Percentiles rank a stretch among this genome's conserved stretches.
phyloP scores from a whole-genome alignment of 257 asterid genomes.

The Primulina huaijiensis region DNA sequence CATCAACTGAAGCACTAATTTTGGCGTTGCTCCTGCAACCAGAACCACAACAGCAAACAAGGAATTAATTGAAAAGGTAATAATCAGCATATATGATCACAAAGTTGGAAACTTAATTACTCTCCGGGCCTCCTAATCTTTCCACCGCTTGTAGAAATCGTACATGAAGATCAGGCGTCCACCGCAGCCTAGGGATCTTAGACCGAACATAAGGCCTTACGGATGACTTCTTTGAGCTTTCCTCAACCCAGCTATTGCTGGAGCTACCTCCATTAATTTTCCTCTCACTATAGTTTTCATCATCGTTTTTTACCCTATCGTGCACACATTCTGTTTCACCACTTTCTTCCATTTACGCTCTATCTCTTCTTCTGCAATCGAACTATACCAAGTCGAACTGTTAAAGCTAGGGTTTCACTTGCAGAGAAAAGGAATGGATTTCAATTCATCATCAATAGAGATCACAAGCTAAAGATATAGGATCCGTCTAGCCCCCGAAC shows the following conservation, averaged over 20 bases:
- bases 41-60: conserved; percentile 9
- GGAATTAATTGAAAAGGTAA: not conserved
- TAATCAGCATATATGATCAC: too few relatives aligned
- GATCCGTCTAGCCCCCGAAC: not conserved
- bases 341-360: conserved; percentile 36
- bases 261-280: conserved; percentile 65
- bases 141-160: conserved; percentile 71
- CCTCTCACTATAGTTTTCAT: conserved; percentile 41
- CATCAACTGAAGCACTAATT: conserved; percentile 76
- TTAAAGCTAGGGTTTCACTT: conserved; percentile 29
- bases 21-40: conserved; percentile 84
- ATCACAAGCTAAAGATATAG: not conserved
- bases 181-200: conserved; percentile 79
- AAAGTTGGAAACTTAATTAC: conserved; percentile 42
- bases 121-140: conserved; percentile 88
- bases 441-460: not conserved
- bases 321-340: conserved; percentile 43
- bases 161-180: conserved; percentile 88
- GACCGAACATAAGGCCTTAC: conserved; percentile 84
- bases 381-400: conserved; percentile 21
- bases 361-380: conserved; percentile 6
- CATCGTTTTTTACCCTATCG: conserved; percentile 33
- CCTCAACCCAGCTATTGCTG: conserved; percentile 75
- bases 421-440: conserved; percentile 19
- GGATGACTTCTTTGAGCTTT: conserved; percentile 52